Base-by-base conservation (phyloP, 805 yeast genomes). In the Maudiozyma pseudohumilis region DNA sequence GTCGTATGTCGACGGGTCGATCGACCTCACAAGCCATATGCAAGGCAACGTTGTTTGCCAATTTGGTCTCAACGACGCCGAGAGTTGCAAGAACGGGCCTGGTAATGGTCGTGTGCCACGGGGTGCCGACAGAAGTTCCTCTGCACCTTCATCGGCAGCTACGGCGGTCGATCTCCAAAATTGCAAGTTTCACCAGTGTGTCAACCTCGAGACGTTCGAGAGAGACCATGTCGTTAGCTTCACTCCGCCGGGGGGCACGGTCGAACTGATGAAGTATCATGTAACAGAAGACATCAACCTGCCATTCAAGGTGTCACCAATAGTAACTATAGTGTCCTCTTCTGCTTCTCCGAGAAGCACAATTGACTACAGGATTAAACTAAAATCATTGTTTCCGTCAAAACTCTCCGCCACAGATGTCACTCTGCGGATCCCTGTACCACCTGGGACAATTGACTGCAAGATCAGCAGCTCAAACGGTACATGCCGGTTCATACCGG, bases 161-260 rank as follows among this genome's bases (percentile, higher is more conserved):
- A 72, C 73, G 2, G 61, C 69, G 25, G 82, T 77, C 5, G 51
- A 68, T 0, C 61, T 87, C 9, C 84, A 80, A 47, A 94, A 86
- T 55, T 77, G 83, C 48, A 84, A 80, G 45, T 81, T 86, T 60
- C 95, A 86, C 59, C 89, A 84, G 49, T 83, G 95, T 58, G 95
- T 86, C 19, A 75, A 79, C 43, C 64, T 85, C 39, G 73, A 74
- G 40, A 71, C 74, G 47, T 84, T 80, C 56, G 86, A 82, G 43
- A 53, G 66, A 16, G 77, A 79, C 19, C 64, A 81, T 29, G 62
- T 73, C 18, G 80, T 87, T 40, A 74, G 70, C 32, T 86, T 87
- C 46, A 66, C 77, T 10, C 95, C 95, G 2, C 95, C 95, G 2
- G 26, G n/a, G 12, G 94, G 94, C 0, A 74, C 76, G 36, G 83